Base-by-base conservation (phyloP, 768 basidiomycete species). In the Tricholoma flavovirens region DNA sequence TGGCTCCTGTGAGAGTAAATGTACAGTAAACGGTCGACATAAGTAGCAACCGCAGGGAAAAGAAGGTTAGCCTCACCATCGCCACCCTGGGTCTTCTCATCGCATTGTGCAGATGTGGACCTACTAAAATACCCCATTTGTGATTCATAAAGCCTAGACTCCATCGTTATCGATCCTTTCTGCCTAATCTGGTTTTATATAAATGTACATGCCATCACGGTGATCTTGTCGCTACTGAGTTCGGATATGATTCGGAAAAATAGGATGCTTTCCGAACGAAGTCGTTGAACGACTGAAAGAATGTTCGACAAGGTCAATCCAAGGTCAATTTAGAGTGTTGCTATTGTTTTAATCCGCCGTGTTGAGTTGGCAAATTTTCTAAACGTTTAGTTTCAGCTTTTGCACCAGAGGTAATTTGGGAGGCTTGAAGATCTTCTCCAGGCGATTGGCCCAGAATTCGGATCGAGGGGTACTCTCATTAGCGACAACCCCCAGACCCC, bases 61-160 rank as follows among this genome's bases (percentile, higher is more conserved):
- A 24, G 22, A 45, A 24, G 43, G 26, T 49, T 30, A 49, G 46
- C 5, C 46, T 48, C 35, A 51, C 51, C 21, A 51, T 29, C 50
- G 22, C 21, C 35, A 26, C 52, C 52, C 52, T 53, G 52, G 8
- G 26, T n/a, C 5, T 14, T 19, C 10, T 30, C 43, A 45, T 5
- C 22, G 21, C 2, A 21, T 11, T 45, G n/a, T n/a, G 19, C 24
- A 42, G 38, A 38, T 36, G 29, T 52, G 51, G 51, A 52, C 51
- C 36, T 26, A 53, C 51, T 29, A 24, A 14, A 2, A 22, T 42
- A 42, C 52, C 52, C 52, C 52, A 53, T 53, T 53, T 53, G n/a
- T 43, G 40, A 36, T 14, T 35, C 15, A 48, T 29, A 29, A 6
- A 19, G 46, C 15, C 46, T 49, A 30, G 24, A n/a, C 46, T 49